Conservation (phyloP, 768 basidiomycete species). For the Phylloporus arenicola region DNA sequence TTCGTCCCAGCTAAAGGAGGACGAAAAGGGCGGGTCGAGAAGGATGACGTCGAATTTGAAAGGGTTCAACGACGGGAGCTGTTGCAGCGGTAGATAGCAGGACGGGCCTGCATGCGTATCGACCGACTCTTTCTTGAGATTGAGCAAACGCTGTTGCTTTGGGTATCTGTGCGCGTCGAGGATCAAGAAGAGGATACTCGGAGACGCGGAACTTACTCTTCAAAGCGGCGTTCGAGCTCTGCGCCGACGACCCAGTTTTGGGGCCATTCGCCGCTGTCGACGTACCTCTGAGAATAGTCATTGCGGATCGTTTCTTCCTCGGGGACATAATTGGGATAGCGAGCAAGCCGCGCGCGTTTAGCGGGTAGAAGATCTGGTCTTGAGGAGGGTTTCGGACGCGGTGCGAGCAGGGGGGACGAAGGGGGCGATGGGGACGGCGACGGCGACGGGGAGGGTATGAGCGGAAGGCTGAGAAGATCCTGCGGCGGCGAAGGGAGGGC, state of each 20-base stretch:
- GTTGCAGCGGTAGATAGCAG: slow-evolving; percentile 59
- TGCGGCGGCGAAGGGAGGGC: slow-evolving; percentile 49
- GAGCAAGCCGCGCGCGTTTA: slow-evolving; percentile 64
- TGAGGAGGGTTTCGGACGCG: slow-evolving; percentile 33
- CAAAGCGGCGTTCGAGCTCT: slow-evolving; percentile 81
- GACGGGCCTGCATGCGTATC: slow-evolving; percentile 65
- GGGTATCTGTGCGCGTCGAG: slow-evolving; percentile 62
- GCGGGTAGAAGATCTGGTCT: slow-evolving; percentile 55
- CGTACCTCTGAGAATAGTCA: slow-evolving; percentile 89
- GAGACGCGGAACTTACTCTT: slow-evolving; percentile 63
- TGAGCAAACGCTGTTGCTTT: slow-evolving; percentile 80
- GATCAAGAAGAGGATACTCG: background rate
- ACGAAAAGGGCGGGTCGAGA: slow-evolving; percentile 85
- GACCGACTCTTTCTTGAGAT: slow-evolving; percentile 78
- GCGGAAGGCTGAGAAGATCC: slow-evolving; percentile 51
- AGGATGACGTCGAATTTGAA: slow-evolving; percentile 88
- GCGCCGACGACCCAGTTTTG: slow-evolving; percentile 92
- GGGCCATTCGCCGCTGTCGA: slow-evolving; percentile 88
- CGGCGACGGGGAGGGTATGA: slow-evolving; percentile 52
- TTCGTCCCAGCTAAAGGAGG: slow-evolving; percentile 80
- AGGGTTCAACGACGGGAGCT: slow-evolving; percentile 51
- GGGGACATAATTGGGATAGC: slow-evolving; percentile 79
- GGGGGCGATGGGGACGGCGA: slow-evolving; percentile 48
- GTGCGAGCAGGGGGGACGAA: slow-evolving; percentile 37
- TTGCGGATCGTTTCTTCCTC: slow-evolving; percentile 97